Base-by-base conservation (phyloP, 2,329 filamentous ascomycete genomes). In the Cercospora sp. region DNA sequence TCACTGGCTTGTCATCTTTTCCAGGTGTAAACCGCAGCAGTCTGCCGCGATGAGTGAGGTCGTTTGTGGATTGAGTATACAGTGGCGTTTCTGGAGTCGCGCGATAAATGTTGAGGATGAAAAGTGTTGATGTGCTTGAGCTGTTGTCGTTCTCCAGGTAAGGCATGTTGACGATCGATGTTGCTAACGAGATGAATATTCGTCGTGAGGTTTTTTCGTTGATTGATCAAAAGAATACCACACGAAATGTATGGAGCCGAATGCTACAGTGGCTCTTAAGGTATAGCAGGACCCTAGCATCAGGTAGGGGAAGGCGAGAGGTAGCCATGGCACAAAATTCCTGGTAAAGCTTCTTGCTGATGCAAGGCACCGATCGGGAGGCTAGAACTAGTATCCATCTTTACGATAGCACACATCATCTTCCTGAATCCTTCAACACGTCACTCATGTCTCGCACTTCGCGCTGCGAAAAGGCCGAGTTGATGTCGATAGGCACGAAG, bases 21-120 rank as follows among this genome's bases (percentile, higher is more conserved):
- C 20, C 48, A 57, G 64, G 33, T 12, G 64, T 57, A 2, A 69
- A 48, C 5, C 42, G 42, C 33, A 60, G 31, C 3, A 69, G 45
- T 8, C 65, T 57, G 16, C 68, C 68, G 16, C 65, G 65, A 36
- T 69, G 68, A 0, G 68, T 68, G n/a, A 69, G 67, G 8, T 67
- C 33, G 2, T 69, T 58, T 3, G 55, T 30, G 4, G 51, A 65
- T 40, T 68, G 65, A 7, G 61, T 63, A 30, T 58, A 48, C 13
- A 69, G 65, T 8, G 68, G 62, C 13, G 65, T 53, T 5, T 64
- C 65, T 40, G 68, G 68, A n/a, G 57, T 65, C 6, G 68, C 65
- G 8, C 63, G 61, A 20, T 69, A 69, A 16, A 69, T 69, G 65
- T 65, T 69, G 13, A 69, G 59, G 33, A 69, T 64, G 42, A 60